Evolutionary conservation across 108 stramenopile species (phyloP).

Genomic region (Nitzschia sp.): DNA sequence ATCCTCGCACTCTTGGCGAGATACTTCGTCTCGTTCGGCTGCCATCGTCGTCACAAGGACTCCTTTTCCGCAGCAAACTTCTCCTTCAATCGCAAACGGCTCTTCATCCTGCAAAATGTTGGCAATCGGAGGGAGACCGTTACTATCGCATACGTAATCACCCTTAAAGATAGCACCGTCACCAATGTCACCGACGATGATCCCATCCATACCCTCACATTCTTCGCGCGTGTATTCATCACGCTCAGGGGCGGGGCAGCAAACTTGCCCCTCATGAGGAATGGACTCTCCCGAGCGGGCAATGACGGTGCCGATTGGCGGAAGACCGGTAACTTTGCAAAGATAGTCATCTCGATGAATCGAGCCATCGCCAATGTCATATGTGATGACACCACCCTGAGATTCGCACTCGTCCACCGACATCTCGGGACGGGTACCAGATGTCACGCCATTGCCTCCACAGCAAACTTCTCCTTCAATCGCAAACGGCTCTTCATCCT

Average conservation of each 20-base stretch:
- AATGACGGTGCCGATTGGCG: neutral
- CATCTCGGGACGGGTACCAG: constrained; percentile 9
- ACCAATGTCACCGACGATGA: constrained; percentile 15
- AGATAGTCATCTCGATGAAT: constrained; percentile 18
- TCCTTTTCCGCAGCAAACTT: constrained; percentile 16
- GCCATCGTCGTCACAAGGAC: neutral
- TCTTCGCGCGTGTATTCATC: constrained; percentile 11
- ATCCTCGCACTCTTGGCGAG: constrained; percentile 13
- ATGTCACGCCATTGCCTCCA: no score
- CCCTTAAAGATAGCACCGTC: constrained; percentile 8
- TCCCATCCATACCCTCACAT: constrained; percentile 12
- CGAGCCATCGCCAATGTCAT: constrained; percentile 13
- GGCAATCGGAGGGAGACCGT: neutral
- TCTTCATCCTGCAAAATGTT: constrained; percentile 10
- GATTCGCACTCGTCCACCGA: neutral
- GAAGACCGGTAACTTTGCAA: constrained; percentile 8
- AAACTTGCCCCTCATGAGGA: constrained; percentile 17
- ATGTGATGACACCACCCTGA: constrained; percentile 2
- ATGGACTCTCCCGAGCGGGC: constrained; percentile 13
- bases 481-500: constrained; percentile 11
- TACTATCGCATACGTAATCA: constrained; percentile 21
- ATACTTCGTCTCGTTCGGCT: constrained; percentile 5
- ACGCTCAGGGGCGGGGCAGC: constrained; percentile 6
- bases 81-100: constrained; percentile 21
- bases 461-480: constrained; percentile 28